Evolutionary conservation across 2,329 filamentous ascomycete genomes (phyloP).

Genomic region (Neonectria neomacrospora): DNA sequence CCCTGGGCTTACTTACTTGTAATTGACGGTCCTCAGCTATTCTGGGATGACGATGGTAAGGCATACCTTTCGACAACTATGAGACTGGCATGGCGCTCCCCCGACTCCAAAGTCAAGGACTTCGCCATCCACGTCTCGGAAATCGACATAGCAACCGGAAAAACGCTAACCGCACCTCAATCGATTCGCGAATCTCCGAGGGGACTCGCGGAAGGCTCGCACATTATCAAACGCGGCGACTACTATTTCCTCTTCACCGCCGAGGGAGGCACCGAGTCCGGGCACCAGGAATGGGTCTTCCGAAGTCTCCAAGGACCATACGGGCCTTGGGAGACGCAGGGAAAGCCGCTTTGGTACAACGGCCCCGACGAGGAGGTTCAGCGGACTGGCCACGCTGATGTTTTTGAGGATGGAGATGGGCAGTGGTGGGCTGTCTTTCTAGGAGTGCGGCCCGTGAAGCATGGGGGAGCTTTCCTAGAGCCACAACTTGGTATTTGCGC

Average conservation of each 20-base stretch:
- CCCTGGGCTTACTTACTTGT: background rate
- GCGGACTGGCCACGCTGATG: conserved; percentile 46
- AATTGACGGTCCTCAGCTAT: conserved; percentile 43
- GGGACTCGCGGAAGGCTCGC: conserved; percentile 56
- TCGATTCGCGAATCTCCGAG: conserved; percentile 52
- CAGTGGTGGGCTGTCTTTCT: conserved; percentile 41
- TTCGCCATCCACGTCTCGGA: conserved; percentile 61
- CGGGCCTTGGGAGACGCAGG: conserved; percentile 60
- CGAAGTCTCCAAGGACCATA: conserved; percentile 56
- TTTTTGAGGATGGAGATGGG: conserved; percentile 39
- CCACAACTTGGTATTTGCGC: conserved; percentile 36
- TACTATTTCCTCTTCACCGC: conserved; percentile 43
- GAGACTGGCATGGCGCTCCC: conserved; percentile 50
- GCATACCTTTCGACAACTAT: conserved; percentile 60
- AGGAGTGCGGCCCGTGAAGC: conserved; percentile 34
- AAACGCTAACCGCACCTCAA: conserved; percentile 50
- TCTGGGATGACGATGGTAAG: conserved; percentile 62
- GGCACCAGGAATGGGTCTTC: conserved; percentile 64
- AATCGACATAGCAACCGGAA: conserved; percentile 55
- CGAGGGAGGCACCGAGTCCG: conserved; percentile 46
- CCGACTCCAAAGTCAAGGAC: conserved; percentile 57
- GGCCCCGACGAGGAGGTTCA: conserved; percentile 60
- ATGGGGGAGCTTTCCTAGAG: conserved; percentile 29
- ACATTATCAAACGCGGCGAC: conserved; percentile 38
- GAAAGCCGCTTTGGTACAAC: conserved; percentile 49